Conservation (phyloP, 2,329 filamentous ascomycete genomes). For the Fusarium austroafricanum region DNA sequence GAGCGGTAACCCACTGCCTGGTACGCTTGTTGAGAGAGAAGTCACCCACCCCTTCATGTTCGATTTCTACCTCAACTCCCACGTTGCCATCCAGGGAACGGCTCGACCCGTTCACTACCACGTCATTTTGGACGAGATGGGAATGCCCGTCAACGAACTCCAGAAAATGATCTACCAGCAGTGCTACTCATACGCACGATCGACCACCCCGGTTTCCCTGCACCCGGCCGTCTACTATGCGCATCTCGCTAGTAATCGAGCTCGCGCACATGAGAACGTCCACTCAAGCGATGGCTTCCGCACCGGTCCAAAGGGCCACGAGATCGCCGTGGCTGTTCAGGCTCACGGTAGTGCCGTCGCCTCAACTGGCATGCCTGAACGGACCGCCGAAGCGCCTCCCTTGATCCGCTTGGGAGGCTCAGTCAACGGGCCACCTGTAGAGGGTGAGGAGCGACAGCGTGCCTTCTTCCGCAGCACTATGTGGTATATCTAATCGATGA, state of each 20-base stretch:
- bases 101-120: slow-evolving; percentile 93
- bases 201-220: slow-evolving; percentile 90
- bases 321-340: slow-evolving; percentile 53
- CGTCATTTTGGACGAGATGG: slow-evolving; percentile 84
- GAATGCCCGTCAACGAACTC: slow-evolving; percentile 73
- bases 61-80: slow-evolving; percentile 79
- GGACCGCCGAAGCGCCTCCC: slow-evolving; percentile 45
- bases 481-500: slow-evolving; percentile 56
- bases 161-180: slow-evolving; percentile 95
- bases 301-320: slow-evolving; percentile 58
- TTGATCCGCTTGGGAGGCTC: slow-evolving; percentile 50
- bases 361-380: slow-evolving; percentile 37
- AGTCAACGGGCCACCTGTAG: slow-evolving; percentile 32
- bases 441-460: slow-evolving; percentile 50
- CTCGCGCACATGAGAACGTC: slow-evolving; percentile 75
- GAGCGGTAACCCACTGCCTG: slow-evolving; percentile 85
- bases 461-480: slow-evolving; percentile 55
- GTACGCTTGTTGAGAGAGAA: slow-evolving; percentile 87
- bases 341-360: slow-evolving; percentile 50
- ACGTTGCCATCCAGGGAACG: slow-evolving; percentile 89
- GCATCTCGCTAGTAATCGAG: slow-evolving; percentile 86
- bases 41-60: slow-evolving; percentile 92
- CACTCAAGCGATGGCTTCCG: slow-evolving; percentile 59
- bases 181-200: slow-evolving; percentile 91
- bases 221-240: slow-evolving; percentile 96